These are phyloP conservation scores for Maudiozyma pseudohumilis DNA, from an alignment of 805 yeast genomes.

Conservation along the genomic window DNA sequence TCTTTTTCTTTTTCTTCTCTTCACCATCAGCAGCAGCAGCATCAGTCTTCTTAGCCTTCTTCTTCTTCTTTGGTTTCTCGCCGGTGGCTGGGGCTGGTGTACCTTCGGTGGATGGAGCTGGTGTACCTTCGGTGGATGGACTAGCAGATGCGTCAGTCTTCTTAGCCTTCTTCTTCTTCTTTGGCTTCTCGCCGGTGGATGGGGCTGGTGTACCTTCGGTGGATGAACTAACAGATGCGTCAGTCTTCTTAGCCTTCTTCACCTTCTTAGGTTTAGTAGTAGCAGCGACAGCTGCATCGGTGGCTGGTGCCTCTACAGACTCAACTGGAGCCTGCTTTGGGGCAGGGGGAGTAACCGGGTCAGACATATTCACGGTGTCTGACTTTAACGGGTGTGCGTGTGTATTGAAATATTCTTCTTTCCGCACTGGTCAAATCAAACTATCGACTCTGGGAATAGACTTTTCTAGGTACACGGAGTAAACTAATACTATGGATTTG, in stretches of 20 bases:
- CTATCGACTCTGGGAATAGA: no score
- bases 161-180: constrained; percentile 2
- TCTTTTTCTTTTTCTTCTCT: not conserved
- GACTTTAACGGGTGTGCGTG: no score
- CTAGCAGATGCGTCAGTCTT: not conserved
- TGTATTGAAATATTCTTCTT: no score
- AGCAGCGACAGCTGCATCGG: no score
- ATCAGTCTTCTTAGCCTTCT: not conserved
- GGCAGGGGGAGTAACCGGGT: no score
- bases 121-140: not conserved
- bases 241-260: constrained; percentile 1
- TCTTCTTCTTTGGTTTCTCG: not conserved
- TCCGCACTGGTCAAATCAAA: no score
- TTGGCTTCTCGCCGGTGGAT: not conserved
- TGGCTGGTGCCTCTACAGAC: no score
- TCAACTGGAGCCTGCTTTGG: no score
- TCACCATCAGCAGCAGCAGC: not conserved
- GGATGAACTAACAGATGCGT: not conserved
- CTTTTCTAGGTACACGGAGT: no score
- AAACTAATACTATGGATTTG: no score
- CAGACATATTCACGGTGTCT: no score
- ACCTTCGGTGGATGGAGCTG: not conserved
- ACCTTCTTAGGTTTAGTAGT: constrained; percentile 1
- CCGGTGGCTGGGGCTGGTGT: not conserved
- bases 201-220: not conserved